Evolutionary conservation across 2,329 filamentous ascomycete genomes (phyloP).

Genomic region (Aureobasidium sp.): DNA sequence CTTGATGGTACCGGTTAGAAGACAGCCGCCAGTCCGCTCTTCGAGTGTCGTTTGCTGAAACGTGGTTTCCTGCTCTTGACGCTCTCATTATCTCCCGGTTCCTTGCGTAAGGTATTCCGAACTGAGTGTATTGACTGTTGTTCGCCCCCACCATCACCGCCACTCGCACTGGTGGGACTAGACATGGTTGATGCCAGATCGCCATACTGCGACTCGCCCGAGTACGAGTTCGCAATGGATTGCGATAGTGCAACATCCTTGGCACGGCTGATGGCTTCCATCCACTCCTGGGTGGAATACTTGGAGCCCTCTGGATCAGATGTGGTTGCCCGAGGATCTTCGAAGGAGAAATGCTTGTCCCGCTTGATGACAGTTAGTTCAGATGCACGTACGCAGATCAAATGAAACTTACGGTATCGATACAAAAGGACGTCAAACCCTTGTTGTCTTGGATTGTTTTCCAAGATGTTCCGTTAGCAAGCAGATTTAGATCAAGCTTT

Average conservation of each 20-base stretch:
- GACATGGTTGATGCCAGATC: conserved; percentile 51
- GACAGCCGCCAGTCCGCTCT: conserved; percentile 83
- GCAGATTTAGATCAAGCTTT: conserved; percentile 83
- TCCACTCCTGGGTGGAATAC: conserved; percentile 78
- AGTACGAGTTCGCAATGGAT: conserved; percentile 55
- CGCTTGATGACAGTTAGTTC: conserved; percentile 45
- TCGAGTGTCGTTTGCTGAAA: conserved; percentile 89
- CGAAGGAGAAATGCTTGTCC: conserved; percentile 86
- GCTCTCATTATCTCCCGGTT: conserved; percentile 39
- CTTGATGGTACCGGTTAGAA: conserved; percentile 44
- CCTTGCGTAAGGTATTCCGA: conserved; percentile 34
- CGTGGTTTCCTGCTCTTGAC: conserved; percentile 47
- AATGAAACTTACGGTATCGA: conserved; percentile 72
- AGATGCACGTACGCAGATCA: conserved; percentile 6
- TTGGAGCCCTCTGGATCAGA: conserved; percentile 55
- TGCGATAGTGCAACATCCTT: conserved; percentile 76
- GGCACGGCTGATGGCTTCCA: conserved; percentile 78
- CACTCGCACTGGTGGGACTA: conserved; percentile 68
- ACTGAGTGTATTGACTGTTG: conserved; percentile 28
- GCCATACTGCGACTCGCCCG: conserved; percentile 40
- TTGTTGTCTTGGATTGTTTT: conserved; percentile 77
- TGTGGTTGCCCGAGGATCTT: conserved; percentile 72
- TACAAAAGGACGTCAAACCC: conserved; percentile 77
- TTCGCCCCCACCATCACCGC: conserved; percentile 43
- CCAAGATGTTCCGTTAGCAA: conserved; percentile 68